Base-by-base conservation (phyloP, 805 yeast species). In the Kockiozyma suomiensis region DNA sequence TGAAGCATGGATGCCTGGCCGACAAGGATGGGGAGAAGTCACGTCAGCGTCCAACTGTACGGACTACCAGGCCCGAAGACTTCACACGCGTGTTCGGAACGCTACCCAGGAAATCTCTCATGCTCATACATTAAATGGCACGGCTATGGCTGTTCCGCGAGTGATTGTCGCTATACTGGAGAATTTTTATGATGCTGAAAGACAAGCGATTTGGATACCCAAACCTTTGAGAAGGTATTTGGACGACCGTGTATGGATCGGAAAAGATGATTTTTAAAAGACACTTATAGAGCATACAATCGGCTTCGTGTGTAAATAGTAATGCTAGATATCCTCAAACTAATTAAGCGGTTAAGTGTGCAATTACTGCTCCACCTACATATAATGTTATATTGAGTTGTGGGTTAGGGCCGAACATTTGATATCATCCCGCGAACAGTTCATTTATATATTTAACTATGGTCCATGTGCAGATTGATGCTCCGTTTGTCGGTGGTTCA, bases 1-100 rank as follows among this genome's bases (percentile, higher is more conserved):
- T 58, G 99, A 94, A 74, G 97, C 92, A 0, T 90, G 96, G 91
- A 93, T 94, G 98, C 98, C 98, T 0, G 97, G 98, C 1, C 82
- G 97, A 68, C 92, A 90, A 0, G 72, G 76, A 1, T 93, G 96
- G 90, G 99, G 99, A 3, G 99, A 94, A 72, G 79, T 94, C 33
- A 85, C 96, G 1, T 89, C 97, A 30, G 81, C 96, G 0, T 91
- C 97, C 1, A 93, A 92, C 71, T 94, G 99, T 73, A 82, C 90
- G 2, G 97, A 92, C 66, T 94, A 83, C 72, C 99, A 94, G 75
- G 76, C 96, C 6, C 81, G 97, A 73, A 81, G 98, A 69, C 78
- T 94, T 67, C 85, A 86, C 41, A 87, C 96, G 4, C 82, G 81
- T 57, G 85, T 78, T 68, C 77, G 76, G 56, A 72, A 73, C 35